Conservation (phyloP, 441 rosid genomes). For the Gossypium davidsonii region DNA sequence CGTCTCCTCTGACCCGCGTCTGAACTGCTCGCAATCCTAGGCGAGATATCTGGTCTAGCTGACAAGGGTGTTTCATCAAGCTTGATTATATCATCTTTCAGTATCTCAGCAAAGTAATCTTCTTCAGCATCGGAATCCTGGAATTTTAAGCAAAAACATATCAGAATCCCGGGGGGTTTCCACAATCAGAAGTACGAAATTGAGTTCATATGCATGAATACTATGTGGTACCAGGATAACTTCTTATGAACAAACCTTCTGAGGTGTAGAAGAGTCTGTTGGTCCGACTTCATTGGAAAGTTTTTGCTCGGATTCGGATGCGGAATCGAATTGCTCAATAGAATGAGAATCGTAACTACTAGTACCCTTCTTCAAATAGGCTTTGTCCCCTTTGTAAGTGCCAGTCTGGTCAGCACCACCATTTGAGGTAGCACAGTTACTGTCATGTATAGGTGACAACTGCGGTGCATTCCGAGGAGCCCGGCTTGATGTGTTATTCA, state of each 20-base stretch:
- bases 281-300: constrained; percentile 20
- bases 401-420: constrained; percentile 25
- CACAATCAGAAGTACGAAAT: background rate
- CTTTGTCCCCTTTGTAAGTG: constrained; percentile 30
- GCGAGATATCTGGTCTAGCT: background rate
- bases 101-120: constrained; percentile 58
- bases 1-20: constrained; percentile 1
- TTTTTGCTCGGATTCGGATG: constrained; percentile 46
- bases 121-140: constrained; percentile 39
- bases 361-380: constrained; percentile 25
- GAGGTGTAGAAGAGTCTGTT: constrained; percentile 40
- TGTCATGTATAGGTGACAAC: constrained; percentile 7
- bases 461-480: constrained; percentile 19
- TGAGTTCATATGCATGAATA: background rate
- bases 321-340: constrained; percentile 38
- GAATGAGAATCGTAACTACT: constrained; percentile 47
- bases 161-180: background rate
- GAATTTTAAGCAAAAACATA: constrained; percentile 12
- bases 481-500: constrained; percentile 17
- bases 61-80: constrained; percentile 38
- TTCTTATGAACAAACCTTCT: constrained; percentile 28
- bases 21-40: constrained; percentile 2
- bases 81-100: constrained; percentile 65
- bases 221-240: background rate
- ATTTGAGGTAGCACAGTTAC: constrained; percentile 15